Conservation (phyloP, 169 alveolate genomes). For the Amoebophrya sp. region DNA sequence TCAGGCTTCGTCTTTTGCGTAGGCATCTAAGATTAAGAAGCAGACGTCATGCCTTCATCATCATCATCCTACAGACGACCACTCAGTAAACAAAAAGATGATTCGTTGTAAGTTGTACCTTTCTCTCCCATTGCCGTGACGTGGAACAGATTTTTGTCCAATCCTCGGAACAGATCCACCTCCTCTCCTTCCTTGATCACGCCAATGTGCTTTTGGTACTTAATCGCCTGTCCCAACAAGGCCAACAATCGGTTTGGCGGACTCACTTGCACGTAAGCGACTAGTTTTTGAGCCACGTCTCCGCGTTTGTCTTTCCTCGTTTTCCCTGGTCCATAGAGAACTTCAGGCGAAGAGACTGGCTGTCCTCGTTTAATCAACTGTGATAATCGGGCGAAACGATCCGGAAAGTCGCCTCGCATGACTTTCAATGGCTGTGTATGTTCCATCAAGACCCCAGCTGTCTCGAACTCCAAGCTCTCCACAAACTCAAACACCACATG, state of each 20-base stretch:
- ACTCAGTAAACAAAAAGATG: too few species aligned
- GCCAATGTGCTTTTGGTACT: neutral
- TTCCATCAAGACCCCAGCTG: neutral
- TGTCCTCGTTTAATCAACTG: neutral
- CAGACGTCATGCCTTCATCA: too few species aligned
- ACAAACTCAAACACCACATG: neutral
- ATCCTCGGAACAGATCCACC: neutral
- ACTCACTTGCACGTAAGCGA: neutral
- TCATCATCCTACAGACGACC: too few species aligned
- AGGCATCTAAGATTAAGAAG: too few species aligned
- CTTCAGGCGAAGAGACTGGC: neutral
- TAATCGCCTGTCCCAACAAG: neutral
- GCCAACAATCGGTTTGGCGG: neutral
- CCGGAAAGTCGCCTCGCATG: neutral
- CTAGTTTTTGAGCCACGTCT: neutral
- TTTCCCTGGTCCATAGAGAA: neutral
- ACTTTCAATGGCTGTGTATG: neutral
- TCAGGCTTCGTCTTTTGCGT: too few species aligned
- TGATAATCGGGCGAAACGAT: neutral
- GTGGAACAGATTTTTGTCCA: neutral
- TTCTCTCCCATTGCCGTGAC: too few species aligned
- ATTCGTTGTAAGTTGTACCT: too few species aligned
- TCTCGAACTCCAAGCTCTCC: conserved; percentile 12
- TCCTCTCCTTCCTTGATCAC: neutral
- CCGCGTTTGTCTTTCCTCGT: neutral